Evolutionary conservation across 2,329 filamentous ascomycete genomes (phyloP).

Genomic region (Myriangium duriaei): DNA sequence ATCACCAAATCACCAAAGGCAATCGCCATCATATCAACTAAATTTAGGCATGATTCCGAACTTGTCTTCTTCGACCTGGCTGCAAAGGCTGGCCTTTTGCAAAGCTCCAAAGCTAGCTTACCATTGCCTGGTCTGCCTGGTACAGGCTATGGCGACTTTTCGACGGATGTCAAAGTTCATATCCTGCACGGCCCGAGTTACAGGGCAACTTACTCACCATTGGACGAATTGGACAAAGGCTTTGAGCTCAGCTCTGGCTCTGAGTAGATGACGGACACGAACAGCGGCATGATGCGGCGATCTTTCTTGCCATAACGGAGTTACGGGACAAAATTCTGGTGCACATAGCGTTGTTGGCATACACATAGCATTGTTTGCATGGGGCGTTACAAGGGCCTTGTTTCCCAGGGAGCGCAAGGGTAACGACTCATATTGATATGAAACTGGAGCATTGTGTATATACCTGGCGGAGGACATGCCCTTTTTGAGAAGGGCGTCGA

Average conservation of each 20-base stretch:
- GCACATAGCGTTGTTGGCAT: too few species aligned
- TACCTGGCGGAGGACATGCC: too few species aligned
- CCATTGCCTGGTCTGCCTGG: constrained; percentile 22
- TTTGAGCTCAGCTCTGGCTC: constrained; percentile 9
- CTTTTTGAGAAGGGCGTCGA: too few species aligned
- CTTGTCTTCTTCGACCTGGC: constrained; percentile 53
- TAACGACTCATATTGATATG: too few species aligned
- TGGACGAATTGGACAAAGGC: constrained; percentile 2
- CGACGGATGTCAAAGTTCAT: constrained; percentile 23
- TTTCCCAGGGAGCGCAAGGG: too few species aligned
- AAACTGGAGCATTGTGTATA: too few species aligned
- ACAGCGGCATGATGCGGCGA: too few species aligned
- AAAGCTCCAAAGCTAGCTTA: constrained; percentile 19
- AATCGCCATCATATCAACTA: constrained; percentile 49
- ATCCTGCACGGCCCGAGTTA: constrained; percentile 11
- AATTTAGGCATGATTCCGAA: constrained; percentile 55
- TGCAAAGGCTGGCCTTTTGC: constrained; percentile 20
- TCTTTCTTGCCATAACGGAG: too few species aligned
- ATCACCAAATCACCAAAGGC: constrained; percentile 36
- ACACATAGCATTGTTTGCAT: too few species aligned
- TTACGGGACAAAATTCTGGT: too few species aligned
- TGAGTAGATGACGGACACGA: constrained; percentile 6
- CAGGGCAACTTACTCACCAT: constrained; percentile 2
- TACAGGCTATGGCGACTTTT: constrained; percentile 24
- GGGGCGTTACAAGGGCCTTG: too few species aligned